Conservation (phyloP, 139 green algal genomes). For the Picochlorum sp. region DNA sequence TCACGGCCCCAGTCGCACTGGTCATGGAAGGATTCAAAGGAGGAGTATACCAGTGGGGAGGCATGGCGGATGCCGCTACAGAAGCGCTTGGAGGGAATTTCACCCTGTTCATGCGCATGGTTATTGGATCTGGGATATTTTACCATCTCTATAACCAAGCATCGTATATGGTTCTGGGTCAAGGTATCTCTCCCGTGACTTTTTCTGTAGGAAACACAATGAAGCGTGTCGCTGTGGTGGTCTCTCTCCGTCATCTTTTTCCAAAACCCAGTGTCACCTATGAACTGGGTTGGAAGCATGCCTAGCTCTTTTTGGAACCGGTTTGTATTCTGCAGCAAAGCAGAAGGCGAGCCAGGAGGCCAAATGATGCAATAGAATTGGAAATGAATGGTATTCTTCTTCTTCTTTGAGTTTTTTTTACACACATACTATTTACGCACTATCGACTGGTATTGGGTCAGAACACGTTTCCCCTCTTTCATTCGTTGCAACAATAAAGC, state of each 20-base stretch:
- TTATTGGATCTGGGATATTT: conserved; percentile 63
- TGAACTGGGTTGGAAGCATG: conserved; percentile 75
- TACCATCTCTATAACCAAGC: conserved; percentile 88
- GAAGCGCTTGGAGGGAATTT: conserved; percentile 35
- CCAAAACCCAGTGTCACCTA: conserved; percentile 35
- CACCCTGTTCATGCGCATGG: conserved; percentile 40
- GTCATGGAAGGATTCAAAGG: conserved; percentile 49
- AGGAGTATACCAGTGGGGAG: conserved; percentile 21
- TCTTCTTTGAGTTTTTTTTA: too few species aligned
- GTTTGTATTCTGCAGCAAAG: conserved; percentile 69
- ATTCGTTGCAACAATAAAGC: too few species aligned
- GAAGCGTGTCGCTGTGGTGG: conserved; percentile 88
- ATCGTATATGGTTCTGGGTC: conserved; percentile 83
- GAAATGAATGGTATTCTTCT: background rate
- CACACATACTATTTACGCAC: too few species aligned
- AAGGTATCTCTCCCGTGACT: conserved; percentile 74
- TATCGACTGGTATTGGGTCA: too few species aligned
- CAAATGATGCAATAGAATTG: conserved; percentile 13
- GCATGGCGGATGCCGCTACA: conserved; percentile 31
- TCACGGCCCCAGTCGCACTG: conserved; percentile 58
- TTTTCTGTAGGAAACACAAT: conserved; percentile 85
- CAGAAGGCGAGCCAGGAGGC: conserved; percentile 48
- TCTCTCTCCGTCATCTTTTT: conserved; percentile 58
- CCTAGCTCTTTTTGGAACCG: conserved; percentile 76
- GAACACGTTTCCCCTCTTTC: too few species aligned